A percentile compares a stretch with the other conserved stretches of the same genome.
Evolutionary conservation across 176 grass and related monocot genomes (phyloP).

Genomic region (Rhynchospora tenuis): DNA sequence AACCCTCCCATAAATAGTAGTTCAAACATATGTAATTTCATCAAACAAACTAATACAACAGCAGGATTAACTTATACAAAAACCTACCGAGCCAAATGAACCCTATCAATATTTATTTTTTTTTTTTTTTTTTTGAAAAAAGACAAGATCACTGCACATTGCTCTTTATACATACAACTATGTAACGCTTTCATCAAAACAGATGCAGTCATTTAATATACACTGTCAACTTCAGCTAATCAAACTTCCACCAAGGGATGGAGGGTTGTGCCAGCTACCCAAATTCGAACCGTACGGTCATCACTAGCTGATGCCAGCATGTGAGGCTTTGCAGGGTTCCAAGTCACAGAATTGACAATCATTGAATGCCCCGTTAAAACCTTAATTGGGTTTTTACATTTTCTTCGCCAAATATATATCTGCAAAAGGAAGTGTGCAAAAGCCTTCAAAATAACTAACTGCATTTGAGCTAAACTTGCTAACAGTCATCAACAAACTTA

Average conservation of each 20-base stretch:
- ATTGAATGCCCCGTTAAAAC: slow-evolving; percentile 61
- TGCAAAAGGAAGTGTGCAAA: slow-evolving; percentile 13
- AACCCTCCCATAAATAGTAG: neutral
- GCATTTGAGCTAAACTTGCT: neutral
- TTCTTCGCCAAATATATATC: slow-evolving; percentile 87
- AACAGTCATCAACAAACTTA: neutral
- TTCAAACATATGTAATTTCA: neutral
- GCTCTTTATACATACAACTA: neutral
- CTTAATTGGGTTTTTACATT: slow-evolving; percentile 59
- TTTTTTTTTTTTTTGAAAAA: too few species aligned
- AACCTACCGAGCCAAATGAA: neutral
- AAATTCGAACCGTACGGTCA: slow-evolving; percentile 74
- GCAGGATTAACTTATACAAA: neutral
- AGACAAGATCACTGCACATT: neutral
- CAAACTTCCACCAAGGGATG: neutral
- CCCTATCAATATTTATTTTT: too few species aligned
- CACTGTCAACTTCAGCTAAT: neutral
- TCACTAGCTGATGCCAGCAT: slow-evolving; percentile 94
- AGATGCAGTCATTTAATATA: neutral
- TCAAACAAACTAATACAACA: neutral
- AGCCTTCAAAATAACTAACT: neutral
- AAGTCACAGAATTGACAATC: slow-evolving; percentile 80
- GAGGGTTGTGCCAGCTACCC: slow-evolving; percentile 29
- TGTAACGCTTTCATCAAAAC: neutral
- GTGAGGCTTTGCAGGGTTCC: slow-evolving; percentile 73